Percentiles rank a stretch among this genome's conserved stretches.
Evolutionary conservation across 2,329 filamentous ascomycete genomes (phyloP).

Genomic region (Ceratocystis alfenasii): DNA sequence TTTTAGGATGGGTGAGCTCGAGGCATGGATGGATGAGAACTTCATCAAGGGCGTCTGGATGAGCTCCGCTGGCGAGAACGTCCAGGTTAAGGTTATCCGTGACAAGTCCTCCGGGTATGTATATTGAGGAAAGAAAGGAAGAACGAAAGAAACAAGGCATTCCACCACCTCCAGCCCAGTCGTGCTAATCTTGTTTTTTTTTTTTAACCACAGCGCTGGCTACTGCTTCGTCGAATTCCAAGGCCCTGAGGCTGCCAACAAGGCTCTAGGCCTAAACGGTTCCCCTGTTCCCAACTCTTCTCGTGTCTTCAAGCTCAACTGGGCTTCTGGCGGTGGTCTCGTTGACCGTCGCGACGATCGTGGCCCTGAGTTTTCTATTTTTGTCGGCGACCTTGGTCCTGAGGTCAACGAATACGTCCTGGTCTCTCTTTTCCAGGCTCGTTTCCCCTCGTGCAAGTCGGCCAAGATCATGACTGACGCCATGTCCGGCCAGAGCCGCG

Average conservation of each 20-base stretch:
- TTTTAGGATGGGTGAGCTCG: constrained; percentile 91
- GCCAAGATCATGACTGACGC: constrained; percentile 99
- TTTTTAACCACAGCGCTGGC: constrained; percentile 55
- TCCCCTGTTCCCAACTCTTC: constrained; percentile 84
- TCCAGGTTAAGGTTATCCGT: constrained; percentile 99
- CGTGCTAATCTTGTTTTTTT: constrained; percentile 23
- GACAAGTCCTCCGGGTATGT: constrained; percentile 93
- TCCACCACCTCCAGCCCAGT: too few relatives aligned
- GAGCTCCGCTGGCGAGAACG: constrained; percentile 80
- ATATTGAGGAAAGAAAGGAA: neutral
- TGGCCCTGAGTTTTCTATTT: constrained; percentile 92
- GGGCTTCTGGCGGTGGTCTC: constrained; percentile 91
- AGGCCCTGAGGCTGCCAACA: constrained; percentile 70
- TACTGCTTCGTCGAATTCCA: constrained; percentile 97
- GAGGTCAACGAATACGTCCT: constrained; percentile 98
- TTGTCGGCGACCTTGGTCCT: constrained; percentile 92
- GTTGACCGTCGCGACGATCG: constrained; percentile 93
- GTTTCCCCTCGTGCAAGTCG: constrained; percentile 95
- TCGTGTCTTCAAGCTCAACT: constrained; percentile 97
- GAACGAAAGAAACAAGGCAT: too few relatives aligned
- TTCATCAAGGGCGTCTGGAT: constrained; percentile 89
- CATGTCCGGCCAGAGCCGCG: constrained; percentile 91
- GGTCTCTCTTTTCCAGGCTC: constrained; percentile 90
- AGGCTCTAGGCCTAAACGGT: constrained; percentile 83
- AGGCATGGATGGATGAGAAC: constrained; percentile 98